phyloP scores from a whole-genome alignment of 78 protist genomes.

The Dictyostelium purpureum region DNA sequence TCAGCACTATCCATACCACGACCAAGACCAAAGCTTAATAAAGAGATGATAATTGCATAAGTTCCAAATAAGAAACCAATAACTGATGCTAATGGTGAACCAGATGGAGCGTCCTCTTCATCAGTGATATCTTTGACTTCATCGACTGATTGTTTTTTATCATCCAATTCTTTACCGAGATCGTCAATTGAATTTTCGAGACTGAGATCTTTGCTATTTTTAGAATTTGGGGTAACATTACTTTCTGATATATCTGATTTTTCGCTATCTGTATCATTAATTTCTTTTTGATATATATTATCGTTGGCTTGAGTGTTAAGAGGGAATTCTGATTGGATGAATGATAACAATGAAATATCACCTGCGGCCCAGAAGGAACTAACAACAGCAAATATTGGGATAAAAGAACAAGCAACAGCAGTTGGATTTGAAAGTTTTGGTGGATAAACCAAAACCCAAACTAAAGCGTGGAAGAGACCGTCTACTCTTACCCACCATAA shows the following conservation, averaged over 20 bases:
- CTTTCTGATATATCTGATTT: neutral
- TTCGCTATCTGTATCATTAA: neutral
- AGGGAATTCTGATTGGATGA: conserved; percentile 61
- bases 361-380: conserved; percentile 69
- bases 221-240: neutral
- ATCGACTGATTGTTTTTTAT: neutral
- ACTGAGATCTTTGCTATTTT: neutral
- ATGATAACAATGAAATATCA: conserved; percentile 57
- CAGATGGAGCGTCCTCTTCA: conserved; percentile 67
- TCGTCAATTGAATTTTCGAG: neutral
- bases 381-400: conserved; percentile 33
- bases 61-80: conserved; percentile 46
- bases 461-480: conserved; percentile 26
- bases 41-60: conserved; percentile 55
- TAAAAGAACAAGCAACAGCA: conserved; percentile 22
- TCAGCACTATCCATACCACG: conserved; percentile 25
- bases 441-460: conserved; percentile 72
- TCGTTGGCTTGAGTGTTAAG: conserved; percentile 11
- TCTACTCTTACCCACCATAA: conserved; percentile 74
- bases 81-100: conserved; percentile 64
- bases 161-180: neutral
- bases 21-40: conserved; percentile 64
- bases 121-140: conserved; percentile 14
- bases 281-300: neutral
- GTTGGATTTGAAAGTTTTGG: conserved; percentile 16